A percentile compares a stretch with the other conserved stretches of the same genome.
These are phyloP conservation scores for Malus asiatica DNA, from an alignment of 306 rosid species.

Conservation along the genomic window DNA sequence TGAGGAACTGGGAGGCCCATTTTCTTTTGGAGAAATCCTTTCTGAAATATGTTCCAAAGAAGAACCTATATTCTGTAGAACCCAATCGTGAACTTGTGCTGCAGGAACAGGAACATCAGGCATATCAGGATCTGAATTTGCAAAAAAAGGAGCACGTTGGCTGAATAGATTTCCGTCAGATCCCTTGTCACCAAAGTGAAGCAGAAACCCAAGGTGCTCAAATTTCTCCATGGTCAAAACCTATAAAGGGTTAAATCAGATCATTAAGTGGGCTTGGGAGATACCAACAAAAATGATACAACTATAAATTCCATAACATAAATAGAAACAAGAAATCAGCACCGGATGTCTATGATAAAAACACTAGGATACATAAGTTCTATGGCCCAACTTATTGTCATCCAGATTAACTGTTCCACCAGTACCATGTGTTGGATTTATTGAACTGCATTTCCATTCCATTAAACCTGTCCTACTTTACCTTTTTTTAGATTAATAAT, in stretches of 20 bases:
- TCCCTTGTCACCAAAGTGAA: slow-evolving; percentile 88
- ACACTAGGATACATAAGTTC: neutral
- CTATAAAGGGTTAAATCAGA: slow-evolving; percentile 37
- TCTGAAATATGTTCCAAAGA: slow-evolving; percentile 81
- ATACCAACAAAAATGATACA: slow-evolving; percentile 2
- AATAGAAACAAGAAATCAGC: neutral
- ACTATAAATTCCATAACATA: slow-evolving; percentile 1
- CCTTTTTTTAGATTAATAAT: neutral
- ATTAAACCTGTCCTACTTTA: neutral
- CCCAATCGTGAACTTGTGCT: slow-evolving; percentile 85
- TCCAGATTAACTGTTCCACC: neutral
- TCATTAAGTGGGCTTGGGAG: slow-evolving; percentile 14
- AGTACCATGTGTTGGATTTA: neutral
- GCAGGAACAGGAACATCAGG: slow-evolving; percentile 95
- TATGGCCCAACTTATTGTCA: neutral
- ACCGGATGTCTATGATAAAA: neutral
- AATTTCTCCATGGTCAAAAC: slow-evolving; percentile 88
- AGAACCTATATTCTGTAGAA: slow-evolving; percentile 68
- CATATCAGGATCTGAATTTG: slow-evolving; percentile 98
- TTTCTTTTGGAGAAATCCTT: slow-evolving; percentile 73
- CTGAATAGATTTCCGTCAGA: slow-evolving; percentile 62
- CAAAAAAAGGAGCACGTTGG: slow-evolving; percentile 89
- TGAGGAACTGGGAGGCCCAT: slow-evolving; percentile 60
- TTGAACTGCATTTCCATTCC: neutral
- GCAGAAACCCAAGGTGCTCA: slow-evolving; percentile 87